Percentiles rank a stretch among this genome's conserved stretches.
Evolutionary conservation across 768 basidiomycete species (phyloP).

Genomic region (Tephrocybe sp.): DNA sequence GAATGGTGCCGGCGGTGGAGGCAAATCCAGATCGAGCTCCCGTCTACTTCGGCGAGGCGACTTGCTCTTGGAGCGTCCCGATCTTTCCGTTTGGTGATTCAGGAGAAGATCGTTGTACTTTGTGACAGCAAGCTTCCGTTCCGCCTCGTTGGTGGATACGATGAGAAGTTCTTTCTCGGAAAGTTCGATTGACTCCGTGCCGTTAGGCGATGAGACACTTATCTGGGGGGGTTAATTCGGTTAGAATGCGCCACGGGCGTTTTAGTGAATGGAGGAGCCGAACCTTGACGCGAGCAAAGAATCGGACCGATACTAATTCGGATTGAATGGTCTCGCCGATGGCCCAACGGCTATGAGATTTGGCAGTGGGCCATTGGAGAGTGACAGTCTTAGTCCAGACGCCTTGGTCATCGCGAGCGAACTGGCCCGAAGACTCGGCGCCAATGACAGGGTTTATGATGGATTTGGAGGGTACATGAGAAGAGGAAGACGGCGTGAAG

Average conservation of each 20-base stretch:
- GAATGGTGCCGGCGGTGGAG: constrained; percentile 42
- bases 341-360: constrained; percentile 73
- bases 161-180: constrained; percentile 65
- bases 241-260: constrained; percentile 14
- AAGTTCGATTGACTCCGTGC: constrained; percentile 69
- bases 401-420: constrained; percentile 55
- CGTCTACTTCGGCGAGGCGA: constrained; percentile 49
- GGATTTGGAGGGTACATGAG: constrained; percentile 34
- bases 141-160: constrained; percentile 69
- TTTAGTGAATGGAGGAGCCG: constrained; percentile 14
- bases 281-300: constrained; percentile 72
- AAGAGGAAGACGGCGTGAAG: constrained; percentile 20
- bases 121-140: constrained; percentile 63
- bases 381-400: constrained; percentile 66
- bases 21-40: constrained; percentile 28
- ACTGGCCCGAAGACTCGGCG: constrained; percentile 58
- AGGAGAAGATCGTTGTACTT: constrained; percentile 52
- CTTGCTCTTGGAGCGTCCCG: constrained; percentile 53
- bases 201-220: constrained; percentile 51
- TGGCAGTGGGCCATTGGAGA: constrained; percentile 70
- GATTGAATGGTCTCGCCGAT: constrained; percentile 77
- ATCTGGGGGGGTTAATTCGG: constrained; percentile 32
- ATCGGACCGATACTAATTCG: constrained; percentile 62
- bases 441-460: constrained; percentile 55
- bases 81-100: constrained; percentile 22